phyloP scores from a whole-genome alignment of 148 eudicot genomes.

The Chenopodium formosanum region DNA sequence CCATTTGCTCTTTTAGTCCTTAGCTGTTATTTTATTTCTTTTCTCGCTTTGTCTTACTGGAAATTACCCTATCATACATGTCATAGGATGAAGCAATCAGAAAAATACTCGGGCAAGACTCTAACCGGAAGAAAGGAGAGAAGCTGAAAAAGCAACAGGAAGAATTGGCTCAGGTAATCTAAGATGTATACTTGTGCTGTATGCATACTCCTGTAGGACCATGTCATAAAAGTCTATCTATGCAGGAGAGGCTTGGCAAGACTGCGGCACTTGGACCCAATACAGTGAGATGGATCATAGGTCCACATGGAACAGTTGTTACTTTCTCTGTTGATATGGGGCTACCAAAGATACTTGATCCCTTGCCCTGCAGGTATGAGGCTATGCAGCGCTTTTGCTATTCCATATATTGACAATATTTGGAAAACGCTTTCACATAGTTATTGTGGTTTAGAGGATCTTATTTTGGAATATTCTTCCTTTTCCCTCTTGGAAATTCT shows the following conservation, averaged over 20 bases:
- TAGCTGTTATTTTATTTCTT: neutral
- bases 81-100: constrained; percentile 57
- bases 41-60: neutral
- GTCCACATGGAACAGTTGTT: constrained; percentile 52
- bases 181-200: neutral
- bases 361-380: constrained; percentile 43
- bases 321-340: constrained; percentile 50
- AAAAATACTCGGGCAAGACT: constrained; percentile 57
- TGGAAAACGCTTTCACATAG: neutral
- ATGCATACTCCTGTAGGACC: neutral
- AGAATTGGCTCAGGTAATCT: constrained; percentile 44
- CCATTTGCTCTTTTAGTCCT: neutral
- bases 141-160: constrained; percentile 50
- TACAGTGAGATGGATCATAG: constrained; percentile 45
- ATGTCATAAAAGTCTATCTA: constrained; percentile 16
- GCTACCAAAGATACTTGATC: constrained; percentile 42
- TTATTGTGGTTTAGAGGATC: neutral
- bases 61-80: neutral
- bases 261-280: constrained; percentile 35
- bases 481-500: neutral
- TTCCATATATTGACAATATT: constrained; percentile 4
- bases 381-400: constrained; percentile 7
- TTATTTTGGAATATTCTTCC: constrained; percentile 2
- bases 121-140: constrained; percentile 51
- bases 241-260: constrained; percentile 45